phyloP scores from a whole-genome alignment of 148 eudicot genomes.

The Gaultheria prostrata region DNA sequence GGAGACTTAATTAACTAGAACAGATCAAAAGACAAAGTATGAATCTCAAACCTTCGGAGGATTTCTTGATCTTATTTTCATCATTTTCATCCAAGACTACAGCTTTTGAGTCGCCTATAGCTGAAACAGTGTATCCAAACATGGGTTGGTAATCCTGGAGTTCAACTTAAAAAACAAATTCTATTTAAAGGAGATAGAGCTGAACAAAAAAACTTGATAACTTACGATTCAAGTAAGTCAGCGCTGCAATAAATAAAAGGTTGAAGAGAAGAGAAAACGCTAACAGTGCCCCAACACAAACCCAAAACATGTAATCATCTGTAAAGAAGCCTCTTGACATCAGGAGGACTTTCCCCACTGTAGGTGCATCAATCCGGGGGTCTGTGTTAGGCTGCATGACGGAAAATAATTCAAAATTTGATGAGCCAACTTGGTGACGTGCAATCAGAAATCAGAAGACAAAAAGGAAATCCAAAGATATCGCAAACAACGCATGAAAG shows the following conservation, averaged over 20 bases:
- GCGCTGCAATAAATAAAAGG: conserved; percentile 47
- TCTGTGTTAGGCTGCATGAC: conserved; percentile 65
- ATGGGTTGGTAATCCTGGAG: background rate
- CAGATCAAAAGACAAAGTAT: background rate
- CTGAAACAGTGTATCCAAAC: conserved; percentile 32
- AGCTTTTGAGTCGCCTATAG: conserved; percentile 50
- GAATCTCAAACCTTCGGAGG: conserved; percentile 22
- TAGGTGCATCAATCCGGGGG: conserved; percentile 47
- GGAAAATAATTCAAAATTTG: background rate
- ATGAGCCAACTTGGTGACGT: background rate
- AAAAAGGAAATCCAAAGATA: background rate
- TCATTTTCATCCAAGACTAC: conserved; percentile 34
- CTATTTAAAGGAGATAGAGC: background rate
- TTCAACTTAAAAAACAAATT: background rate
- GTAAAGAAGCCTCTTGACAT: conserved; percentile 60
- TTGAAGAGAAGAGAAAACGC: conserved; percentile 69
- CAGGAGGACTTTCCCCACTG: conserved; percentile 66
- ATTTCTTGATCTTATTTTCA: conserved; percentile 23
- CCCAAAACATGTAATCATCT: conserved; percentile 62
- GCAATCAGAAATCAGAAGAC: background rate
- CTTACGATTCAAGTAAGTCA: conserved; percentile 65
- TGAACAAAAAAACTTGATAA: background rate
- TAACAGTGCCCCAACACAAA: conserved; percentile 59
- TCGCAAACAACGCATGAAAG: background rate
- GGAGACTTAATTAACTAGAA: background rate